Percentiles rank a stretch among this genome's conserved stretches.
These are phyloP conservation scores for Eucalyptus curtisii DNA, from an alignment of 345 rosid genomes.

Conservation along the genomic window DNA sequence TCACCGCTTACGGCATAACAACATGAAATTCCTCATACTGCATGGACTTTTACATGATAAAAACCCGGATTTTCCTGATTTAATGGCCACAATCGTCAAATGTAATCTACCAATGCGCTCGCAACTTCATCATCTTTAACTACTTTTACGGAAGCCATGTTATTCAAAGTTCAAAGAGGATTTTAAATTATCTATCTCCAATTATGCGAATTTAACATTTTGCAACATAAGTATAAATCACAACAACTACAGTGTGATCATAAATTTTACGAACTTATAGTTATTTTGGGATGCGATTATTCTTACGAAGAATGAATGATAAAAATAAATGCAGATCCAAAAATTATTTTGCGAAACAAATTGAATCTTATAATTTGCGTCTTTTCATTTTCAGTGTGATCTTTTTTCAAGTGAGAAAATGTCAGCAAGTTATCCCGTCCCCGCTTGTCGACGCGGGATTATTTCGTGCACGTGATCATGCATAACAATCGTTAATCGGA, in stretches of 20 bases:
- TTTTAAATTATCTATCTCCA: background rate
- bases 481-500: background rate
- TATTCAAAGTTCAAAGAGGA: background rate
- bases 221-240: accelerated
- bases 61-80: background rate
- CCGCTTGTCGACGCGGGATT: background rate
- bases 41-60: background rate
- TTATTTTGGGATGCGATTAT: background rate
- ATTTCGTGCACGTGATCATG: background rate
- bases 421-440: background rate
- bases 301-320: background rate
- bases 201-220: background rate
- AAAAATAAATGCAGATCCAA: no score
- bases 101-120: background rate
- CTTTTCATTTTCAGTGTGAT: accelerated
- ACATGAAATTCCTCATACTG: background rate
- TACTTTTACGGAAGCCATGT: background rate
- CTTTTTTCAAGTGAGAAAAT: background rate
- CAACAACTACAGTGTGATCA: accelerated
- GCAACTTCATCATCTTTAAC: background rate
- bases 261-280: background rate
- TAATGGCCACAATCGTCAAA: background rate
- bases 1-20: background rate
- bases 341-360: no score
- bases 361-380: no score